Evolutionary conservation across 2,329 filamentous ascomycete genomes (phyloP), one percentile per base, ranked within the genome.

Genomic region (Talaromyces marneffei): DNA sequence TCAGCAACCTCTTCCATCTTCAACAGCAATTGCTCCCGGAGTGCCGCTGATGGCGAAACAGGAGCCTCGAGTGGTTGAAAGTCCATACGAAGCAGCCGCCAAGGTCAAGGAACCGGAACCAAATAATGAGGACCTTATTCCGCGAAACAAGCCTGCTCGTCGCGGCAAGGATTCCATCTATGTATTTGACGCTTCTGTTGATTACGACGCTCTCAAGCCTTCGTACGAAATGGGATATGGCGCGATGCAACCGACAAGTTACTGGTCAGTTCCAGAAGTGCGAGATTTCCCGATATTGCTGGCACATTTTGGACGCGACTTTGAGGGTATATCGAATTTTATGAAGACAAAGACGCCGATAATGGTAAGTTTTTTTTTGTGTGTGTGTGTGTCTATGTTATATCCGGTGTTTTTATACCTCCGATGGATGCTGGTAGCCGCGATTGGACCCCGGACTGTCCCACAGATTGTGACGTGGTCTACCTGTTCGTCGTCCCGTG

Each of bases 291-390:
- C 75, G 2, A 71, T 73, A 14, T 66, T 80, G 44, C 67, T 82
- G 39, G 73, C 71, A 16, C 76, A 80, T 65, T 82, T 78, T 68
- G 79, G 79, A 20, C 75, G 72, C 31, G 76, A 81, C 67, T 82
- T 79, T 64, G 76, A 78, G 61, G 76, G 73, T 14, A 81, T 82
- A 60, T 78, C 79, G 4, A 73, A 76, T 42, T 77, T 76, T 54
- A 80, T 82, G 79, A 81, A 79, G 65, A 79, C 79, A 1, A 82
- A 82, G 66, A 81, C 79, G 10, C 74, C 76, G n/a, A 78, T 78
- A 1, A 82, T 82, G 79, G 79, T 81, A 72, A 66, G 76, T 33
- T 52, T 12, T 9, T n/a, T n/a, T n/a, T n/a, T n/a, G n/a, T n/a
- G n/a, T n/a, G n/a, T n/a, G 33, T 20, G 9, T 48, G 16, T 23